Base-by-base conservation (phyloP, 2,329 filamentous ascomycete genomes). In the Chaetomium sp. region DNA sequence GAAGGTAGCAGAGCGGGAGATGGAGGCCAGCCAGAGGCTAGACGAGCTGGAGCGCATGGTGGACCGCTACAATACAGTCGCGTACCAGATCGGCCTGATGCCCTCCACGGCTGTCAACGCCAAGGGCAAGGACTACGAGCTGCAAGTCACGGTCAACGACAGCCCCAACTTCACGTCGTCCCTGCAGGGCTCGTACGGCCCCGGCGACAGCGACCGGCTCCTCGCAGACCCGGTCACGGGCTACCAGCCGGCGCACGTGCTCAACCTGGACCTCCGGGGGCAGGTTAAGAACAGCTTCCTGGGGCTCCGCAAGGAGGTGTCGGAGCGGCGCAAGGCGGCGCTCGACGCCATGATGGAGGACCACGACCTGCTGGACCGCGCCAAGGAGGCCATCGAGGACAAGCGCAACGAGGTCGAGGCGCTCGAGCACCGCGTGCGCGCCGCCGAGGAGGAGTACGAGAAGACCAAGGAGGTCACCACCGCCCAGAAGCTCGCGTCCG, bases 331-430 rank as follows among this genome's bases (percentile, higher is more conserved):
- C 59, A 92, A 90, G 67, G 81, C 85, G 5, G 90, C 90, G 0
- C 88, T 96, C 73, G 94, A 98, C 74, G 88, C 89, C 60, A 95
- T 97, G 82, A 91, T 97, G 85, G 94, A 95, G 74, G 93, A 96
- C 70, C 91, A 96, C 73, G 95, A 98, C 75, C 83, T 96, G 68
- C 86, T 99, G 10, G 93, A 98, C 76, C 92, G 91, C 70, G 94
- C 97, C 75, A 95, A 95, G 76, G 96, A 99, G 78, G 93, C 93
- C 19, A 95, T 99, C 77, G 93, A 97, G 75, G 94, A 99, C 78
- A 97, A 97, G 80, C 86, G 90, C 67, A 90, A 89, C 69, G 95
- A 99, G 75, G 92, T 99, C 21, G 94, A 97, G 75, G 91, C 92
- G 3, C 82, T 99, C 19, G 91, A 94, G 70, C 94, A 98, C 77